Conservation (phyloP, 1,284 basidiomycete species). For the Omphalotus olearius region DNA sequence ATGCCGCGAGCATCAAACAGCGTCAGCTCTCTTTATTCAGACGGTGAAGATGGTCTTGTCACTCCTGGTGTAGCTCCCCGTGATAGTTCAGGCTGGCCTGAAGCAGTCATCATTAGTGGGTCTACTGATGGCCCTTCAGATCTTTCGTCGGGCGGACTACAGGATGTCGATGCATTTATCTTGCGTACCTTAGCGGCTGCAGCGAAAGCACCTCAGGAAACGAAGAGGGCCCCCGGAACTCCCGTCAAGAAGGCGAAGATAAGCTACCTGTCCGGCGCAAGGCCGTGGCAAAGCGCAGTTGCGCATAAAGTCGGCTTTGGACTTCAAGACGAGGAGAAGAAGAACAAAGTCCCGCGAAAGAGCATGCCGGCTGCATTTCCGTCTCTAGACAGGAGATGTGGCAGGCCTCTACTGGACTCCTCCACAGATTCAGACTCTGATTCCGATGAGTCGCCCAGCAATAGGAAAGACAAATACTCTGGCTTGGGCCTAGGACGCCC, state of each 20-base stretch:
- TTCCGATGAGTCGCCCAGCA: conserved; percentile 50
- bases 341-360: conserved; percentile 57
- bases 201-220: conserved; percentile 41
- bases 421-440: conserved; percentile 50
- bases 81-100: conserved; percentile 59
- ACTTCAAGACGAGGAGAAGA: conserved; percentile 43
- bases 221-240: conserved; percentile 69
- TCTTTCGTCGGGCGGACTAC: conserved; percentile 21
- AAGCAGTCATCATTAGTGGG: conserved; percentile 35
- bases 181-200: conserved; percentile 61
- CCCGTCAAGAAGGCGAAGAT: conserved; percentile 73
- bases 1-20: conserved; percentile 58
- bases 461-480: conserved; percentile 49
- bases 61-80: conserved; percentile 61
- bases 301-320: conserved; percentile 62
- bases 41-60: conserved; percentile 55
- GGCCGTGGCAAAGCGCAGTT: conserved; percentile 78
- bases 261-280: conserved; percentile 47
- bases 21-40: conserved; percentile 55
- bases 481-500: conserved; percentile 67
- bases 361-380: conserved; percentile 70
- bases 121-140: conserved; percentile 31
- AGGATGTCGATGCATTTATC: conserved; percentile 67
- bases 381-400: conserved; percentile 24
- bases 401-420: conserved; percentile 27